phyloP scores from a whole-genome alignment of 495 filamentous ascomycete genomes.

The Aspergillus cavernicola region DNA sequence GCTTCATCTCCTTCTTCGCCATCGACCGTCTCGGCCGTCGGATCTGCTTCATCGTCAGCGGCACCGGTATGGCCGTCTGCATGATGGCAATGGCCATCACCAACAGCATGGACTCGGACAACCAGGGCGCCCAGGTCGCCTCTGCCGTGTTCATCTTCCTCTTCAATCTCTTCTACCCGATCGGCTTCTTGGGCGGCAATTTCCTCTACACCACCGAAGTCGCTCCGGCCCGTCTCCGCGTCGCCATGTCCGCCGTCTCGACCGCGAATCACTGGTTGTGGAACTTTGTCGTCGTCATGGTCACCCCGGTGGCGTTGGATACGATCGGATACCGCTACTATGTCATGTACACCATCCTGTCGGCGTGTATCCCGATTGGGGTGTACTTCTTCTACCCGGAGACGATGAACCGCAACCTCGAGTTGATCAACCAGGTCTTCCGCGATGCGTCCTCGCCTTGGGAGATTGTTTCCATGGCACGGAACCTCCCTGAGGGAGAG shows the following conservation, averaged over 20 bases:
- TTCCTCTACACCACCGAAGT: slow-evolving; percentile 59
- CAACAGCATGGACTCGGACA: slow-evolving; percentile 30
- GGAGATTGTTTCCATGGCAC: background rate
- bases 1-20: slow-evolving; percentile 47
- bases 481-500: background rate
- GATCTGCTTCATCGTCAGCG: slow-evolving; percentile 49
- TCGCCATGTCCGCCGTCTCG: slow-evolving; percentile 45
- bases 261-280: slow-evolving; percentile 45
- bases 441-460: background rate
- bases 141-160: slow-evolving; percentile 56
- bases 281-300: slow-evolving; percentile 59
- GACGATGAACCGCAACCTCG: slow-evolving; percentile 61
- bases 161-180: slow-evolving; percentile 58
- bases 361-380: slow-evolving; percentile 51
- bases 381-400: slow-evolving; percentile 68
- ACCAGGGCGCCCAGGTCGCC: slow-evolving; percentile 32
- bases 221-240: slow-evolving; percentile 49
- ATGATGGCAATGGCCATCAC: slow-evolving; percentile 48
- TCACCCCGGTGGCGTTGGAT: slow-evolving; percentile 52
- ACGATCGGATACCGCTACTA: slow-evolving; percentile 56
- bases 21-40: slow-evolving; percentile 55
- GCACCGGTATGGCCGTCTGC: slow-evolving; percentile 45
- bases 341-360: slow-evolving; percentile 55
- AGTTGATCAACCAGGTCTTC: slow-evolving; percentile 61
- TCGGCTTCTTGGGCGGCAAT: slow-evolving; percentile 56